phyloP scores from a whole-genome alignment of 352 stramenopile genomes.

The Phytopythium helicoides region DNA sequence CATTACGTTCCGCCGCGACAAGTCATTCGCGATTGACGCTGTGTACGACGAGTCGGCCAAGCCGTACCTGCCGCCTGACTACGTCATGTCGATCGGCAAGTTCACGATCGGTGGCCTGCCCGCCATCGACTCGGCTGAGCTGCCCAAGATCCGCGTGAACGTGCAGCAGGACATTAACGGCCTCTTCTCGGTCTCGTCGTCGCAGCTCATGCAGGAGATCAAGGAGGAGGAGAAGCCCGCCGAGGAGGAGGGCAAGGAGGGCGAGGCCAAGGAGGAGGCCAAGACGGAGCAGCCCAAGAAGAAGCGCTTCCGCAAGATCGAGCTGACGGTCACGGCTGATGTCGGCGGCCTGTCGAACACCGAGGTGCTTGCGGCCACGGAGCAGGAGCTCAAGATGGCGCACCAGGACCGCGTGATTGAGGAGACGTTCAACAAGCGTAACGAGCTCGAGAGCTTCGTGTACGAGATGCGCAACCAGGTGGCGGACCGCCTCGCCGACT shows the following conservation, averaged over 20 bases:
- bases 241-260: slow-evolving; percentile 57
- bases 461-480: slow-evolving; percentile 99
- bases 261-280: slow-evolving; percentile 56
- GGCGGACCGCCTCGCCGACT: slow-evolving; percentile 75
- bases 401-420: slow-evolving; percentile 95
- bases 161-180: slow-evolving; percentile 98
- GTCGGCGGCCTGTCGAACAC: slow-evolving; percentile 53
- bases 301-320: slow-evolving; percentile 94
- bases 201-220: slow-evolving; percentile 98
- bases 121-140: slow-evolving; percentile 73
- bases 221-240: slow-evolving; percentile 80
- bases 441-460: slow-evolving; percentile 99
- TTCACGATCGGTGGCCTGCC: slow-evolving; percentile 93
- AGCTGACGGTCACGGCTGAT: slow-evolving; percentile 68
- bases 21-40: slow-evolving; percentile 92
- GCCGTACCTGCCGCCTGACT: slow-evolving; percentile 63
- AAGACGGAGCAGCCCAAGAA: slow-evolving; percentile 86
- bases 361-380: slow-evolving; percentile 67
- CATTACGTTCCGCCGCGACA: slow-evolving; percentile 93
- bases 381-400: slow-evolving; percentile 95
- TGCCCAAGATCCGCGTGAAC: slow-evolving; percentile 94
- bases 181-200: slow-evolving; percentile 93
- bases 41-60: slow-evolving; percentile 86
- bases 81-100: slow-evolving; percentile 82
- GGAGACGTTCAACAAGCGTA: slow-evolving; percentile 98